phyloP scores from a whole-genome alignment of 495 filamentous ascomycete genomes.

The Aspergillus saccharolyticus region DNA sequence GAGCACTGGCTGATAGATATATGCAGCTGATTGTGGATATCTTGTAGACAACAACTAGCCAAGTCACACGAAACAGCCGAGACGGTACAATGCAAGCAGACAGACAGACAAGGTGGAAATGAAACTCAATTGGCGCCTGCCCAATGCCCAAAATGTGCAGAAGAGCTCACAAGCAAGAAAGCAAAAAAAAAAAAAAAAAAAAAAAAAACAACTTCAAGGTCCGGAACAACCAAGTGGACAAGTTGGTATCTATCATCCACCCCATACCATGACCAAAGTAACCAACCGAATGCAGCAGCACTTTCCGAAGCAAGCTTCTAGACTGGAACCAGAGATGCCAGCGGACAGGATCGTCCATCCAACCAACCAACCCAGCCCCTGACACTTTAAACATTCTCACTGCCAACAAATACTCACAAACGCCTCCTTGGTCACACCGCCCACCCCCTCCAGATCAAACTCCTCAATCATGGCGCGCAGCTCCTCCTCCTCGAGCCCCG shows the following conservation, averaged over 20 bases:
- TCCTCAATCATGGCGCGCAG: constrained; percentile 95
- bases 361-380: too few species aligned
- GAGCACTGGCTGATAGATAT: too few species aligned
- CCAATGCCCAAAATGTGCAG: constrained; percentile 14
- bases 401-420: constrained; percentile 77
- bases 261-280: too few species aligned
- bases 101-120: background rate
- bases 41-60: background rate
- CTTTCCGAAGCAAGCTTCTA: too few species aligned
- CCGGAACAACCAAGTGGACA: too few species aligned
- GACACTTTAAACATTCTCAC: constrained; percentile 10
- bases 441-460: constrained; percentile 92
- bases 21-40: background rate
- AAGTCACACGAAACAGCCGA: background rate
- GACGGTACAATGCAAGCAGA: constrained; percentile 1
- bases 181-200: constrained; percentile 5
- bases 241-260: too few species aligned
- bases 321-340: too few species aligned
- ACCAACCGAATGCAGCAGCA: too few species aligned
- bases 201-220: background rate
- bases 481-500: constrained; percentile 84
- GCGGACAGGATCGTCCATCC: too few species aligned
- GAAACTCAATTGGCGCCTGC: constrained; percentile 12
- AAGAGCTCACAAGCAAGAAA: too few species aligned
- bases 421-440: constrained; percentile 82